A percentile compares a stretch with the other conserved stretches of the same genome.
Conservation (phyloP, 495 filamentous ascomycete genomes). For the Clohesyomyces aquaticus region DNA sequence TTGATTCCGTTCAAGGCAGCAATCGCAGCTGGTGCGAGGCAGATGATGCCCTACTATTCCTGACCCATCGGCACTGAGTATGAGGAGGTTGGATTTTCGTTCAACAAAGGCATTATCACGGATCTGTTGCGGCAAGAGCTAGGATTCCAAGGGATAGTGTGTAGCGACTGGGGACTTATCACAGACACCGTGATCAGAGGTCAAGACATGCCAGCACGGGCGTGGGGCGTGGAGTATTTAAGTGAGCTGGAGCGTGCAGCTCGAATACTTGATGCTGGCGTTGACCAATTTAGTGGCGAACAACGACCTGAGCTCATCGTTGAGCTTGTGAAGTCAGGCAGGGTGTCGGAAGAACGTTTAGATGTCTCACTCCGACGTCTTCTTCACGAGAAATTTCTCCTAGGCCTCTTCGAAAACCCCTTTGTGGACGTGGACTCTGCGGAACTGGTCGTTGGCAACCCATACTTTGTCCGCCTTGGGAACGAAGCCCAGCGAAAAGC, state of each 20-base stretch:
- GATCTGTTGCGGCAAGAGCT: constrained; percentile 46
- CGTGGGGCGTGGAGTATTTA: constrained; percentile 18
- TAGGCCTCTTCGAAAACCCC: constrained; percentile 29
- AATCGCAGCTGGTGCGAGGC: constrained; percentile 43
- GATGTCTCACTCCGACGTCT: constrained; percentile 22
- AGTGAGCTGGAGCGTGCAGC: constrained; percentile 36
- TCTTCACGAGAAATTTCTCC: constrained; percentile 21
- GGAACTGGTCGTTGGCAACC: constrained; percentile 43
- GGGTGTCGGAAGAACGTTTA: constrained; percentile 19
- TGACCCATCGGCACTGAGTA: constrained; percentile 21
- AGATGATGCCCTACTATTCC: constrained; percentile 49
- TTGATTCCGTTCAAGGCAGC: constrained; percentile 32
- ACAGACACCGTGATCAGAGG: constrained; percentile 36
- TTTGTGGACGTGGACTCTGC: constrained; percentile 46
- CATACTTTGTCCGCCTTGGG: constrained; percentile 43
- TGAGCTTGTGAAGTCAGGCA: constrained; percentile 18
- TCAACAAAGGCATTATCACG: constrained; percentile 49
- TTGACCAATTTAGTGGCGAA: constrained; percentile 51
- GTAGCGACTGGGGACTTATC: constrained; percentile 48
- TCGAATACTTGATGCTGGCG: constrained; percentile 45
- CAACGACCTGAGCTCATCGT: constrained; percentile 46
- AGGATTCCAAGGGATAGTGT: constrained; percentile 48
- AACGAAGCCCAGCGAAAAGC: constrained; percentile 40
- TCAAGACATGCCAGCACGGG: constrained; percentile 20
- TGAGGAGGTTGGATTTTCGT: constrained; percentile 45